phyloP scores from a whole-genome alignment of 179 eudicot species.

The Drosera spatulata region DNA sequence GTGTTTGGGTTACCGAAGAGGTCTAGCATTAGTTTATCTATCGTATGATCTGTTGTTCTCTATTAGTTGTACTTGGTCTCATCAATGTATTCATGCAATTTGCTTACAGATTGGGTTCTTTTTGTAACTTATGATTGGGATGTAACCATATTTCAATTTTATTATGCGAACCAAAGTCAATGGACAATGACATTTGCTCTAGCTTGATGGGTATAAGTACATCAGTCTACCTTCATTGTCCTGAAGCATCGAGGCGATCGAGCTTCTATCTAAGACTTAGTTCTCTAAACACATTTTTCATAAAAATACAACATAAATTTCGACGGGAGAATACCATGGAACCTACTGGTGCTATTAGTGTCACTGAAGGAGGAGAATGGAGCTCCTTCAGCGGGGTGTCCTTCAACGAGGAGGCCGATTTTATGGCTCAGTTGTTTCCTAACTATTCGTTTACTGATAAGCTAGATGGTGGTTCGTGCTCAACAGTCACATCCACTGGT shows the following conservation, averaged over 20 bases:
- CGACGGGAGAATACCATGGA: constrained; percentile 2
- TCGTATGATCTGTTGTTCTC: background rate
- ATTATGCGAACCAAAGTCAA: constrained; percentile 8
- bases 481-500: constrained; percentile 4
- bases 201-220: constrained; percentile 2
- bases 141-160: background rate
- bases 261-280: too few relatives aligned
- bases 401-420: constrained; percentile 15
- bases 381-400: constrained; percentile 29
- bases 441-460: constrained; percentile 17
- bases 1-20: constrained; percentile 1
- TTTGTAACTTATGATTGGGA: background rate
- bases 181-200: background rate
- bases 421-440: too few relatives aligned
- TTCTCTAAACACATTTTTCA: background rate
- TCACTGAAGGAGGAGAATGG: constrained; percentile 49
- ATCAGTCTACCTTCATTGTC: background rate
- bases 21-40: background rate
- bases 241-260: constrained; percentile 3
- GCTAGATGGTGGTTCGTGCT: constrained; percentile 9
- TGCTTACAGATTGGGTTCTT: constrained; percentile 6
- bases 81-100: background rate
- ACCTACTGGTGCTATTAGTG: constrained; percentile 1
- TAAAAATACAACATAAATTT: background rate
- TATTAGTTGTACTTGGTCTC: constrained; percentile 3